phyloP scores from a whole-genome alignment of 805 yeast genomes.

The Monosporozyma aerobia region DNA sequence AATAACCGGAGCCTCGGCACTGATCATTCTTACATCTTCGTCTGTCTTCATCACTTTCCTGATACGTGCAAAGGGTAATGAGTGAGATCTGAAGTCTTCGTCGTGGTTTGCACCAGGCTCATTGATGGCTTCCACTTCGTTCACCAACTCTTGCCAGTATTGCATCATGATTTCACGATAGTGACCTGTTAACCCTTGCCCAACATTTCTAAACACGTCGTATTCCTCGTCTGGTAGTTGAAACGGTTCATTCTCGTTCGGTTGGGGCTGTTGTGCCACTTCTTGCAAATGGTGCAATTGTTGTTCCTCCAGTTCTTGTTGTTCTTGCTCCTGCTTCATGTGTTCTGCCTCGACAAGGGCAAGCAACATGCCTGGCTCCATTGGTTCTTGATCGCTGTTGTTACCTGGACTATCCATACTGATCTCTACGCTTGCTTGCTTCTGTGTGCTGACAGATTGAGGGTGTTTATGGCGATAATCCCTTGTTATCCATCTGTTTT shows the following conservation, averaged over 20 bases:
- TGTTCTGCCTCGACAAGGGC: not conserved
- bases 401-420: not conserved
- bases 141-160: constrained; percentile 95
- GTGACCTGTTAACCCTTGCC: constrained; percentile 78
- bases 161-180: constrained; percentile 86
- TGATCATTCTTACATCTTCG: constrained; percentile 93
- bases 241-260: not conserved
- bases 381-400: not conserved
- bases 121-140: constrained; percentile 44
- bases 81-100: constrained; percentile 90
- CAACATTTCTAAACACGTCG: constrained; percentile 76
- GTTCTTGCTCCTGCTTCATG: not conserved
- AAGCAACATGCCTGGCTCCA: not conserved
- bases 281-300: not conserved
- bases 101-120: constrained; percentile 56
- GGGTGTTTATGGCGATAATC: not conserved
- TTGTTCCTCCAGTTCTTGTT: not conserved
- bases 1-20: constrained; percentile 95
- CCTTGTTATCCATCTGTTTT: not conserved
- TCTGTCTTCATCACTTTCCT: constrained; percentile 98
- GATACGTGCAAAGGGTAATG: constrained; percentile 89
- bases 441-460: not conserved
- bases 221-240: constrained; percentile 30
- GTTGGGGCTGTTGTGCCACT: not conserved
- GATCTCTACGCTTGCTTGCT: not conserved